Conservation (phyloP, 306 rosid genomes). For the Mimosa pudica region DNA sequence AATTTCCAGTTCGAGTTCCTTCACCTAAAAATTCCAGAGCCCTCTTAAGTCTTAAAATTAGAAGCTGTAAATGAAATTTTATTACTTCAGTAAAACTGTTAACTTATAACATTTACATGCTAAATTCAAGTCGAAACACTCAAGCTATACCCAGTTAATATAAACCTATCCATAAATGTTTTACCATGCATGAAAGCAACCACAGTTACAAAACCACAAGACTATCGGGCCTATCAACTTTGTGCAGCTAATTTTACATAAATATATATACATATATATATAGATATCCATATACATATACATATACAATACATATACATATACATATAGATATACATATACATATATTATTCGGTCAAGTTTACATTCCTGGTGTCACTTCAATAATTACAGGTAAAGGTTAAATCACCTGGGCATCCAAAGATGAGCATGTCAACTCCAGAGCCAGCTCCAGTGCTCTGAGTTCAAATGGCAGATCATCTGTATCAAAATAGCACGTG, state of each 20-base stretch:
- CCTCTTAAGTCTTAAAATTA: slow-evolving; percentile 10
- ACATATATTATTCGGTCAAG: not conserved
- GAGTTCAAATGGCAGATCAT: slow-evolving; percentile 90
- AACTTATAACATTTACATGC: not conserved
- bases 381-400: slow-evolving; percentile 23
- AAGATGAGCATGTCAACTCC: slow-evolving; percentile 87
- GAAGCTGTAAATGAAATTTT: slow-evolving; percentile 28
- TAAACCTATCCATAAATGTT: slow-evolving; percentile 26
- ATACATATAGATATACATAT: slow-evolving; percentile 8
- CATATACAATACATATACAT: too few relatives aligned
- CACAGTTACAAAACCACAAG: slow-evolving; percentile 11
- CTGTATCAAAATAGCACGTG: slow-evolving; percentile 53
- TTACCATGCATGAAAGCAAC: slow-evolving; percentile 18
- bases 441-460: slow-evolving; percentile 90
- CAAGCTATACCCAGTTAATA: slow-evolving; percentile 17
- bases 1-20: slow-evolving; percentile 72
- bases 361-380: not conserved
- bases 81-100: slow-evolving; percentile 18
- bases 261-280: too few relatives aligned
- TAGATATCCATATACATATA: too few relatives aligned
- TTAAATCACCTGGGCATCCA: slow-evolving; percentile 78
- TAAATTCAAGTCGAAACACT: slow-evolving; percentile 22
- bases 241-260: too few relatives aligned
- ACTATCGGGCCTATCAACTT: not conserved
- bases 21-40: slow-evolving; percentile 60